phyloP scores from a whole-genome alignment of 768 basidiomycete species.

The Cystofilobasidium bisporidii region DNA sequence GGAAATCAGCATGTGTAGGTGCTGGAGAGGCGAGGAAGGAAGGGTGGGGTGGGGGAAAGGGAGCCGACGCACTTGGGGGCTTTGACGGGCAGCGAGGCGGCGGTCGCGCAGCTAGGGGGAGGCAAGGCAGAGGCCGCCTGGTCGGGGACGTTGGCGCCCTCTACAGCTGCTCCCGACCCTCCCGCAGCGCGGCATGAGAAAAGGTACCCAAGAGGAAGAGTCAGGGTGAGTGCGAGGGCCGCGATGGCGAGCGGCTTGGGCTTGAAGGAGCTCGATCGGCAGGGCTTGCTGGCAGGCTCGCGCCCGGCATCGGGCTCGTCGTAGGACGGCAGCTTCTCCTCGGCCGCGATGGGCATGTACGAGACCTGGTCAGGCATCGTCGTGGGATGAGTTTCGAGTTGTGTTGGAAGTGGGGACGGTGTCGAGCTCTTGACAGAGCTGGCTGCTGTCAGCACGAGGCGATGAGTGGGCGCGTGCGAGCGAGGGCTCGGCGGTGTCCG shows the following conservation, averaged over 20 bases:
- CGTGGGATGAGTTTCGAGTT: too few species aligned
- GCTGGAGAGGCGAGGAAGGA: too few species aligned
- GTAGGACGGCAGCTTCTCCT: not conserved
- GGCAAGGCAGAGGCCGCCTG: not conserved
- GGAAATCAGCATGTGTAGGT: not conserved
- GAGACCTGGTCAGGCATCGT: too few species aligned
- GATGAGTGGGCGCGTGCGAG: too few species aligned
- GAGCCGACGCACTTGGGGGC: not conserved
- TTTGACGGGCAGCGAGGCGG: not conserved
- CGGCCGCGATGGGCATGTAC: not conserved
- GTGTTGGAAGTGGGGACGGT: too few species aligned
- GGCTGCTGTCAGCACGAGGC: too few species aligned
- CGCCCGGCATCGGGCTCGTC: not conserved
- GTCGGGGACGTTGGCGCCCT: not conserved
- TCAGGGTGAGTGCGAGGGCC: not conserved
- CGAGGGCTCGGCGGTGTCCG: too few species aligned
- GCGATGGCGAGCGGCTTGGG: not conserved
- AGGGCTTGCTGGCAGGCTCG: not conserved
- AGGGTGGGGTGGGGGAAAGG: too few species aligned
- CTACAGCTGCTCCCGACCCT: not conserved
- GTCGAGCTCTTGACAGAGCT: too few species aligned
- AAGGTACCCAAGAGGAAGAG: not conserved
- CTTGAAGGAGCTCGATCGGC: not conserved
- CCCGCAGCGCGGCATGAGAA: not conserved
- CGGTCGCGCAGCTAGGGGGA: too few species aligned